Evolutionary conservation across 2,329 filamentous ascomycete genomes (phyloP).

Genomic region (Orbilia javanica): DNA sequence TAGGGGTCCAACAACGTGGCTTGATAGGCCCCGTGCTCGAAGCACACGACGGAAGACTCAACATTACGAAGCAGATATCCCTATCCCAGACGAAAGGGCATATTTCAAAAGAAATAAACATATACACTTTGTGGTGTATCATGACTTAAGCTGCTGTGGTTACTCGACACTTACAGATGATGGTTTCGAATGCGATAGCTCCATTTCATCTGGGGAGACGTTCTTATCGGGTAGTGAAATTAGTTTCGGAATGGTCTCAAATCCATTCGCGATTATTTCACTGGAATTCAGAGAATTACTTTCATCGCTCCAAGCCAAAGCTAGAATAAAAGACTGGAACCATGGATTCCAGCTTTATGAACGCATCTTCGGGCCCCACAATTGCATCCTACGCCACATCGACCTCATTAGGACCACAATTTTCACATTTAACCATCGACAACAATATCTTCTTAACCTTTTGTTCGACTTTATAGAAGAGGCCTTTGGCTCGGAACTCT

Average conservation of each 20-base stretch:
- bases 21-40: neutral
- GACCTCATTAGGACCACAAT: neutral
- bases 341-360: neutral
- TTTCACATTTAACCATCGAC: neutral
- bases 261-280: neutral
- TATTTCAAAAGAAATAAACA: neutral
- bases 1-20: neutral
- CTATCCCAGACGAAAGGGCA: neutral
- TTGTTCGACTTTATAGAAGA: neutral
- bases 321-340: neutral
- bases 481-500: neutral
- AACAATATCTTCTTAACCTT: neutral
- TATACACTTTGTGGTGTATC: constrained; percentile 3
- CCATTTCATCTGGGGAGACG: neutral
- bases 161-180: neutral
- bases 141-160: neutral
- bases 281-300: neutral
- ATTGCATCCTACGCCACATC: neutral
- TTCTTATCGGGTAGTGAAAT: no score
- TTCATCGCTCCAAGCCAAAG: neutral
- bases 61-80: constrained; percentile 7
- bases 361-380: neutral
- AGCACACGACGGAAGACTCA: neutral
- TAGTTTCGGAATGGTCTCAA: neutral
- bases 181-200: neutral